Conservation (phyloP, 306 rosid genomes). For the Trifolium fragiferum region DNA sequence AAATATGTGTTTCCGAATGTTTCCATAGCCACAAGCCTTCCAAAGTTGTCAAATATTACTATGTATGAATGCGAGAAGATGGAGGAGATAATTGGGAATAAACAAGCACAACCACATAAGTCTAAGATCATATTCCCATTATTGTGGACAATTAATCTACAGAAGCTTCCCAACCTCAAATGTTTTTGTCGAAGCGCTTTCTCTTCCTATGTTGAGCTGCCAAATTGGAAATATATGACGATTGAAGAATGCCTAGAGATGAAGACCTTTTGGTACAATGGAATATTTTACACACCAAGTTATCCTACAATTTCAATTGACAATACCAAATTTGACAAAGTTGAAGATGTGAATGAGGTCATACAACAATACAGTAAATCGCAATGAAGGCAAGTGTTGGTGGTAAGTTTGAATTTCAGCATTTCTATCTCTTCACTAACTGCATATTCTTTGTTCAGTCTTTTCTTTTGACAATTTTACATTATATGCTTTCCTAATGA, state of each 20-base stretch:
- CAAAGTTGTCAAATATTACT: rapidly evolving
- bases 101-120: neutral
- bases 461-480: too few species aligned
- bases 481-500: too few species aligned
- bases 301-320: too few species aligned
- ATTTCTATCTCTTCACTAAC: too few species aligned
- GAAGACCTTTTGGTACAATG: neutral
- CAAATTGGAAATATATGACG: rapidly evolving
- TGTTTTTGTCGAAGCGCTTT: neutral
- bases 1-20: conserved; percentile 21
- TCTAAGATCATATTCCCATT: neutral
- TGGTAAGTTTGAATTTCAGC: too few species aligned
- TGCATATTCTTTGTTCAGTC: too few species aligned
- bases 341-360: neutral
- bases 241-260: neutral
- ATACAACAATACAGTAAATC: neutral
- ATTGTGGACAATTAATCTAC: rapidly evolving
- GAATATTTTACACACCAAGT: neutral
- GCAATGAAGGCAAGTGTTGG: too few species aligned
- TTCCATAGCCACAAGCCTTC: conserved; percentile 2
- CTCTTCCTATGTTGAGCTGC: conserved; percentile 5
- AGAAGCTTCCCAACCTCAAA: neutral
- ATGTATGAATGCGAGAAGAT: neutral
- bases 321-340: too few species aligned
- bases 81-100: conserved; percentile 1